Evolutionary conservation across 805 yeast species (phyloP), one percentile per base, ranked within the genome.

Genomic region (Nakazawaea pomicola): DNA sequence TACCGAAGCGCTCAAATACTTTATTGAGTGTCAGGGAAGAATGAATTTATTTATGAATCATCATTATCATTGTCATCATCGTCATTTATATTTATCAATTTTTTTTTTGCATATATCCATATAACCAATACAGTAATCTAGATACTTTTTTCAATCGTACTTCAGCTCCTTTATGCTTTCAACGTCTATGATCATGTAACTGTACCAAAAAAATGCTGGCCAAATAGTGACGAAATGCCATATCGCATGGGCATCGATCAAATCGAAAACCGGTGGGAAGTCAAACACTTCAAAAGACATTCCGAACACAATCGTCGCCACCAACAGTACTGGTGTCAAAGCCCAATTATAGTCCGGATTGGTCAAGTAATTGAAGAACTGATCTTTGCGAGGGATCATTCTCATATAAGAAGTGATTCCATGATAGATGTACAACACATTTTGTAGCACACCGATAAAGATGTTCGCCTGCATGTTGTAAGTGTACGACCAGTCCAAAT

Each of bases 401-500:
- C 48, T 46, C 3, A 46, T 41, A 40, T 62, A 65, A 2, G 65
- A 47, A 38, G 54, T 15, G 57, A 61, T 19, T 9, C 70, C 54
- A 43, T 61, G 61, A 47, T 50, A 57, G 9, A 61, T 53, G 81
- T 80, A 77, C 25, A 70, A 54, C 2, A 72, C 46, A 57, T 89
- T 84, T 52, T 91, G 97, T 4, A 81, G 46, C 3, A 89, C 43
- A 0, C 97, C 99, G 38, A 88, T 73, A 0, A 72, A 58, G 2
- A 93, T 80, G 53, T 93, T 91, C 20, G 93, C 95, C 48, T 76
- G 72, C 98, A 93, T 91, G 62, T 91, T 91, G 59, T 93, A 93
- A 2, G 95, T 81, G 61, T 91, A 91, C 44, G 88, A 83, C 91
- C 96, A 91, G 49, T 82, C 83, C 9, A 74, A 57, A 11, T 73